Conservation (phyloP, 441 rosid genomes). For the Gossypium aridum region DNA sequence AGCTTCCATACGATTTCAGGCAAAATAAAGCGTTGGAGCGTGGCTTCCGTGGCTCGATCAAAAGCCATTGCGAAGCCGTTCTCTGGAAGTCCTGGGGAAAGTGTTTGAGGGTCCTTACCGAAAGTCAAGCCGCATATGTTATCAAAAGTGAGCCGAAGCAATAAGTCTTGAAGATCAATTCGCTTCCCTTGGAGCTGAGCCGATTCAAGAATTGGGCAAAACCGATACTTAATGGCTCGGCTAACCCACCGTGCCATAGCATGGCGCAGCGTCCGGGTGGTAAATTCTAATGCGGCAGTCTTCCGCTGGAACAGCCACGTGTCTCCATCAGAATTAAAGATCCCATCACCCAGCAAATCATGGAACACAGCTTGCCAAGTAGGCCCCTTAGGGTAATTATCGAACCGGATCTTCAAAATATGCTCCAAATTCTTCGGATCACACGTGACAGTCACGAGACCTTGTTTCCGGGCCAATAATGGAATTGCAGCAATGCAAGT, state of each 20-base stretch:
- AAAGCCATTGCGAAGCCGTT: slow-evolving; percentile 68
- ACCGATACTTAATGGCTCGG: slow-evolving; percentile 59
- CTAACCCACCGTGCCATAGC: slow-evolving; percentile 92
- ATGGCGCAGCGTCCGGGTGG: slow-evolving; percentile 79
- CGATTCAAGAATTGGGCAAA: slow-evolving; percentile 55
- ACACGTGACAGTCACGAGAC: slow-evolving; percentile 89
- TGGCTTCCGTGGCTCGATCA: slow-evolving; percentile 76
- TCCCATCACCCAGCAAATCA: slow-evolving; percentile 77
- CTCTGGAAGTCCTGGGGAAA: slow-evolving; percentile 50
- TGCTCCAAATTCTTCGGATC: slow-evolving; percentile 75
- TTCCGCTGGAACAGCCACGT: slow-evolving; percentile 85
- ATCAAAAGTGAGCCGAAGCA: slow-evolving; percentile 81
- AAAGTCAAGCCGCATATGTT: slow-evolving; percentile 84
- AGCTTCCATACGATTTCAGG: slow-evolving; percentile 68
- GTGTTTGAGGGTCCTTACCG: slow-evolving; percentile 70
- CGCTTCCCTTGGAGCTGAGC: slow-evolving; percentile 39
- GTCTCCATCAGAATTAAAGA: slow-evolving; percentile 79
- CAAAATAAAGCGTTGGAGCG: slow-evolving; percentile 66
- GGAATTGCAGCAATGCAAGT: slow-evolving; percentile 63
- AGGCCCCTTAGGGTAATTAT: slow-evolving; percentile 89
- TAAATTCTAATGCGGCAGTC: slow-evolving; percentile 84
- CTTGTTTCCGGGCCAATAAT: slow-evolving; percentile 48
- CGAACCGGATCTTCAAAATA: slow-evolving; percentile 60
- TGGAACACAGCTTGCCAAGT: slow-evolving; percentile 79
- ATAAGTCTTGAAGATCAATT: slow-evolving; percentile 70